These are phyloP conservation scores for Tardiomyces depauwii DNA, from an alignment of 1,139 yeast species.

Conservation along the genomic window DNA sequence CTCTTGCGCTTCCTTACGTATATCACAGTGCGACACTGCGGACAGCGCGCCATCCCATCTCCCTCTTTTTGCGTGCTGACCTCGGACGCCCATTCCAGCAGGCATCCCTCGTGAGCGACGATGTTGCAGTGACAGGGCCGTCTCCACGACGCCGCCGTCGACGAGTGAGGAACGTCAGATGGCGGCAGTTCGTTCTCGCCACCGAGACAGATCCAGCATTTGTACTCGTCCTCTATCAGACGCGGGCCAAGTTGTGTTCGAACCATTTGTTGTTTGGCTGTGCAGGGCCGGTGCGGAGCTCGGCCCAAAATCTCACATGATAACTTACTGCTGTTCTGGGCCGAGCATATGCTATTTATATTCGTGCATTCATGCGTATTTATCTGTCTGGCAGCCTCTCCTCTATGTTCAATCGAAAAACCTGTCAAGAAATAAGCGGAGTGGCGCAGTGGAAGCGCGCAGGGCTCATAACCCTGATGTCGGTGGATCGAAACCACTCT, in stretches of 20 bases:
- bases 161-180: conserved; percentile 10
- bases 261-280: too few relatives aligned
- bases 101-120: conserved; percentile 33
- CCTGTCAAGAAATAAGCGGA: conserved; percentile 16
- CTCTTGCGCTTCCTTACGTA: conserved; percentile 15
- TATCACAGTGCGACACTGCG: conserved; percentile 34
- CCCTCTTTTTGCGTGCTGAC: conserved; percentile 14
- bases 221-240: not conserved
- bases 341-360: too few relatives aligned
- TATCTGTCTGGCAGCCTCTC: too few relatives aligned
- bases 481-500: conserved; percentile 99
- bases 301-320: too few relatives aligned
- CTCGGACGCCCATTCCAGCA: conserved; percentile 34
- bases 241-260: too few relatives aligned
- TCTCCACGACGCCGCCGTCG: conserved; percentile 27
- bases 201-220: conserved; percentile 39
- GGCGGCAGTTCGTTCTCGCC: conserved; percentile 29
- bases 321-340: too few relatives aligned
- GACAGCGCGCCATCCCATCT: conserved; percentile 24
- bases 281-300: too few relatives aligned
- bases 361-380: too few relatives aligned
- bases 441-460: conserved; percentile 99
- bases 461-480: conserved; percentile 99
- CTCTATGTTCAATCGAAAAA: too few relatives aligned
- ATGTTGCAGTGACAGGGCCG: conserved; percentile 32